These are phyloP conservation scores for Auriculariales sp. DNA, from an alignment of 768 basidiomycete genomes.

Conservation along the genomic window DNA sequence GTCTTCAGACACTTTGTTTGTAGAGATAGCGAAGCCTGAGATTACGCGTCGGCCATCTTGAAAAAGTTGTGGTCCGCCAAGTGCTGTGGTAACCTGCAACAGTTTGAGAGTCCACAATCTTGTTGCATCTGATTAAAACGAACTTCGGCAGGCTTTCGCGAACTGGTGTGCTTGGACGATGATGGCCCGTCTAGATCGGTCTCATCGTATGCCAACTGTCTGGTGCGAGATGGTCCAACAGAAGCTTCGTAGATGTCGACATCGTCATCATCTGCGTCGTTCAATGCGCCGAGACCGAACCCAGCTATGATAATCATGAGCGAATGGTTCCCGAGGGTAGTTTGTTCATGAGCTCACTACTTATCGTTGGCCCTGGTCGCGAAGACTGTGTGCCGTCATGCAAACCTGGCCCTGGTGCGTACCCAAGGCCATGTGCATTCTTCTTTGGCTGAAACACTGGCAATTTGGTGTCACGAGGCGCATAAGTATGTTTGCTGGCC, in stretches of 20 bases:
- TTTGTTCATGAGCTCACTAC: too few species aligned
- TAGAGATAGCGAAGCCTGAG: conserved; percentile 59
- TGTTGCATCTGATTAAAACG: too few species aligned
- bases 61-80: too few species aligned
- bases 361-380: conserved; percentile 34
- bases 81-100: too few species aligned
- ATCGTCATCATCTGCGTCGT: conserved; percentile 92
- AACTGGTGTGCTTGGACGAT: too few species aligned
- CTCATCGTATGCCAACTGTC: conserved; percentile 49
- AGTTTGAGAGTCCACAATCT: too few species aligned
- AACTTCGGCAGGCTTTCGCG: too few species aligned
- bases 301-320: conserved; percentile 35
- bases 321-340: too few species aligned
- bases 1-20: conserved; percentile 54
- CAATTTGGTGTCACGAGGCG: conserved; percentile 64
- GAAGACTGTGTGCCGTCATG: conserved; percentile 27
- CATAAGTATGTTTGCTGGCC: conserved; percentile 74
- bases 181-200: conserved; percentile 46
- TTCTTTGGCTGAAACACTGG: conserved; percentile 54
- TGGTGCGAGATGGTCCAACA: conserved; percentile 19
- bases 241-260: conserved; percentile 62
- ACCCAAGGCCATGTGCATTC: conserved; percentile 71
- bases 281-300: conserved; percentile 78
- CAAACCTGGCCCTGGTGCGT: conserved; percentile 47
- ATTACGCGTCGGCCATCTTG: conserved; percentile 63